A percentile compares a stretch with the other conserved stretches of the same genome.
Conservation (phyloP, 139 green algal genomes). For the Auxenochlorella pyrenoidosa region DNA sequence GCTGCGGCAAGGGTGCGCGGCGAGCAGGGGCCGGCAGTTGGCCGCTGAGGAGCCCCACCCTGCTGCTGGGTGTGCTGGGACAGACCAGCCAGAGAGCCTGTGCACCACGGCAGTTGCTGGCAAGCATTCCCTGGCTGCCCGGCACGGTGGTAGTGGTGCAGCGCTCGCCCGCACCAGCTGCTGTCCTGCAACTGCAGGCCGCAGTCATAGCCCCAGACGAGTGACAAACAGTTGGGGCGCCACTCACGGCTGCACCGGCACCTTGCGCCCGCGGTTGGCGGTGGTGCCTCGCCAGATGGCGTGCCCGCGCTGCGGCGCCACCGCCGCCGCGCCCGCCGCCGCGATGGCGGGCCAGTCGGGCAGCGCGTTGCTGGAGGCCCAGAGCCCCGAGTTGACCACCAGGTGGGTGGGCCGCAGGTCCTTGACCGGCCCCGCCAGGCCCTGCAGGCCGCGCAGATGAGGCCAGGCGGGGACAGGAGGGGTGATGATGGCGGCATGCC, state of each 20-base stretch:
- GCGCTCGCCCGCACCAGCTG: too few species aligned
- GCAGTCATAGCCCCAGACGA: neutral
- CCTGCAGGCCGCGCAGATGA: neutral
- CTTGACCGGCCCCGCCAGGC: neutral
- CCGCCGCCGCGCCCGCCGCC: neutral
- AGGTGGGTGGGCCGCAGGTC: constrained; percentile 17
- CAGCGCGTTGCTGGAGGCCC: constrained; percentile 21
- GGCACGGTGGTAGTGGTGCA: too few species aligned
- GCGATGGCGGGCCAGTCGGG: neutral
- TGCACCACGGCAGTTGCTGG: too few species aligned
- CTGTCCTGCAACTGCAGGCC: too few species aligned
- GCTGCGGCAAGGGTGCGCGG: neutral
- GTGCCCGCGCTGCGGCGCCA: constrained; percentile 2
- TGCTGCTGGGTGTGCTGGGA: too few species aligned
- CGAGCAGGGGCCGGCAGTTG: neutral
- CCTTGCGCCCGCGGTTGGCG: neutral
- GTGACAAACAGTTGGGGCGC: neutral
- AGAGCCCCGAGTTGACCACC: constrained; percentile 23
- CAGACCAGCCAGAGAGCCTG: neutral
- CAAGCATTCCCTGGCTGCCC: neutral
- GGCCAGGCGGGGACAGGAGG: neutral
- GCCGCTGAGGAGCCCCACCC: neutral
- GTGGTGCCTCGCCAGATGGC: constrained; percentile 27
- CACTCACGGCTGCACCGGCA: neutral
- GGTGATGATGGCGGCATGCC: too few species aligned